Evolutionary conservation across 192 early-diverging fungal genomes (phyloP).

Genomic region (Thamnidium elegans): DNA sequence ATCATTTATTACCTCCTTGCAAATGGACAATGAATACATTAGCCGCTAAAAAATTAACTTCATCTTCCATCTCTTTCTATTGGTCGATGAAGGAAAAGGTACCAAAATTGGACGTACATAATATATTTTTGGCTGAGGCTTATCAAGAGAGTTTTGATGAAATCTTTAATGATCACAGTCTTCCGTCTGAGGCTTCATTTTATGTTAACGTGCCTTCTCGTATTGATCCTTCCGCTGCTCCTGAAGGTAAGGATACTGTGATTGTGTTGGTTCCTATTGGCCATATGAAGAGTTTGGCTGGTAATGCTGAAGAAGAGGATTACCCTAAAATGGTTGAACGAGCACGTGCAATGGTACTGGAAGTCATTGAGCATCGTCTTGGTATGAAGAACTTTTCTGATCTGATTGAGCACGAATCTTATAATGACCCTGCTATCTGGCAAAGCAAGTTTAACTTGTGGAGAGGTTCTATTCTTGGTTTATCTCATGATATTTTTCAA

Average conservation of each 20-base stretch:
- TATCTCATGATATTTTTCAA: constrained; percentile 50
- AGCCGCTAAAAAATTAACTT: constrained; percentile 45
- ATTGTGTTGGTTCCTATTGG: constrained; percentile 56
- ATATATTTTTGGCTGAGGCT: constrained; percentile 52
- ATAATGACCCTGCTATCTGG: constrained; percentile 52
- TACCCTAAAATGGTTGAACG: constrained; percentile 27
- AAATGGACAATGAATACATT: constrained; percentile 31
- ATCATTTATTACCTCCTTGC: constrained; percentile 44
- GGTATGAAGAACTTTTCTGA: constrained; percentile 37
- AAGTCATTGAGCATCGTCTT: constrained; percentile 35
- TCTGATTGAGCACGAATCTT: constrained; percentile 44
- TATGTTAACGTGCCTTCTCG: constrained; percentile 56
- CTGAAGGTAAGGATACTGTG: constrained; percentile 42
- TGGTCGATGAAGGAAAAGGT: constrained; percentile 48
- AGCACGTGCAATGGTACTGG: constrained; percentile 42
- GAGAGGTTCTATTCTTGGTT: constrained; percentile 55
- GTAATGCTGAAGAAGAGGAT: constrained; percentile 8
- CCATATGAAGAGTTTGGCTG: constrained; percentile 25
- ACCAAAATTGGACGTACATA: constrained; percentile 50
- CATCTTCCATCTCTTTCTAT: constrained; percentile 51
- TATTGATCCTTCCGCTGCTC: constrained; percentile 48
- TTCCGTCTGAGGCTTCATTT: constrained; percentile 52
- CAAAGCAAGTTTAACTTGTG: constrained; percentile 54
- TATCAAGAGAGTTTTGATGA: constrained; percentile 51
- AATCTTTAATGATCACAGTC: constrained; percentile 43